Evolutionary conservation across 2,329 filamentous ascomycete genomes (phyloP), one percentile per base, ranked within the genome.

Genomic region (Scedosporium dehoogii): DNA sequence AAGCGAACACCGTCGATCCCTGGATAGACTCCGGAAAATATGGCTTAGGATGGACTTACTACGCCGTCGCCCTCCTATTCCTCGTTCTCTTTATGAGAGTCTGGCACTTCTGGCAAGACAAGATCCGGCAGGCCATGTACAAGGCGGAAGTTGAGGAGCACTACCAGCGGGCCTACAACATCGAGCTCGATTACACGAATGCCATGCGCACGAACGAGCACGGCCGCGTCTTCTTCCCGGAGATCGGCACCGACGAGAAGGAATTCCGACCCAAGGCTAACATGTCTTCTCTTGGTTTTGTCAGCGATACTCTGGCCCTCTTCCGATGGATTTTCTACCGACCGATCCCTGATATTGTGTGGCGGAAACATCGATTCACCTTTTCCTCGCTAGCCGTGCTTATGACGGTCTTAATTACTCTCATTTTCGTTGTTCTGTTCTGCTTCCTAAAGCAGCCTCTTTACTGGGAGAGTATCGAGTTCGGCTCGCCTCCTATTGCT

Each of bases 31-130:
- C 92, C 23, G 90, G 88, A 55, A 96, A 96, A 77, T 96, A 97
- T 76, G 91, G 83, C 2, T 76, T 91, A 60, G 91, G 88, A 63
- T 96, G 91, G 86, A 91, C 93, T 14, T 96, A 96, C 74, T 96
- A 96, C 70, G 86, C 89, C 60, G 73, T 96, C 58, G 85, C 87
- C 59, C 73, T 97, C 64, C 81, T 92, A 66, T 81, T 83, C 29
- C 69, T 85, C 61, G 86, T 92, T 4, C 76, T 89, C 10, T 69
- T 88, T 10, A 79, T 93, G 71, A 86, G 91, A 67, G 81, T 90
- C 71, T 96, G 92, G 80, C 89, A 96, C 74, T 87, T 89, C 68
- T 96, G 91, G 88, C 91, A 92, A 68, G 92, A 97, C 78, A 96
- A 94, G 77, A 91, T 96, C 67, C 85, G 92, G 67, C 90, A 92